phyloP scores from a whole-genome alignment of 2,329 filamentous ascomycete genomes.

The Aphanocladium album region DNA sequence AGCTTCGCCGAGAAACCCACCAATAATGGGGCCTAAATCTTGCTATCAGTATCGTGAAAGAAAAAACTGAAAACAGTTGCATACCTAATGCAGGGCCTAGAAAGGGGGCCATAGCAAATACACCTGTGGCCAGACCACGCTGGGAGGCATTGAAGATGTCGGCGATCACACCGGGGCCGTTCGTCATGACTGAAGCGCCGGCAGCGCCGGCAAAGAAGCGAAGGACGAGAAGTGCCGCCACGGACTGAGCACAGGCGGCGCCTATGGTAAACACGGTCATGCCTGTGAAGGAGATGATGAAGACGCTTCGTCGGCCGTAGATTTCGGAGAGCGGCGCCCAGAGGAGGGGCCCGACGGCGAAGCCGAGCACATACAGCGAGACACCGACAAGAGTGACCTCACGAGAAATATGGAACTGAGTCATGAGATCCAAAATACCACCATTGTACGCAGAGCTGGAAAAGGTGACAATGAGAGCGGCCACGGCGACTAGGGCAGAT shows the following conservation, averaged over 20 bases:
- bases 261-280: slow-evolving; percentile 54
- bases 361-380: slow-evolving; percentile 54
- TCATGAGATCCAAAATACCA: slow-evolving; percentile 48
- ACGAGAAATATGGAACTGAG: slow-evolving; percentile 61
- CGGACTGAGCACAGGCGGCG: slow-evolving; percentile 45
- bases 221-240: slow-evolving; percentile 51
- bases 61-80: slow-evolving; percentile 18
- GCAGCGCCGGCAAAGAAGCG: slow-evolving; percentile 57
- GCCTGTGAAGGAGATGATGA: slow-evolving; percentile 45
- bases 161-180: slow-evolving; percentile 51
- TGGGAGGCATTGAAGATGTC: slow-evolving; percentile 49
- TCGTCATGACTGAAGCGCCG: slow-evolving; percentile 51
- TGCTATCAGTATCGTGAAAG: neutral
- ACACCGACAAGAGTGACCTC: slow-evolving; percentile 67
- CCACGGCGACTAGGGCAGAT: neutral
- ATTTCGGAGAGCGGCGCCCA: slow-evolving; percentile 59
- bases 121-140: slow-evolving; percentile 46
- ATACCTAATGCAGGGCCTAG: slow-evolving; percentile 48
- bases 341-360: slow-evolving; percentile 50
- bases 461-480: neutral
- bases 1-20: slow-evolving; percentile 51
- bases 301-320: slow-evolving; percentile 50
- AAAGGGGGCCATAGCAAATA: slow-evolving; percentile 55
- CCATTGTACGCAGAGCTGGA: neutral
- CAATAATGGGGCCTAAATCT: slow-evolving; percentile 43